These are phyloP conservation scores for Inonotus hispidus DNA, from an alignment of 1,284 basidiomycete species.

Conservation along the genomic window DNA sequence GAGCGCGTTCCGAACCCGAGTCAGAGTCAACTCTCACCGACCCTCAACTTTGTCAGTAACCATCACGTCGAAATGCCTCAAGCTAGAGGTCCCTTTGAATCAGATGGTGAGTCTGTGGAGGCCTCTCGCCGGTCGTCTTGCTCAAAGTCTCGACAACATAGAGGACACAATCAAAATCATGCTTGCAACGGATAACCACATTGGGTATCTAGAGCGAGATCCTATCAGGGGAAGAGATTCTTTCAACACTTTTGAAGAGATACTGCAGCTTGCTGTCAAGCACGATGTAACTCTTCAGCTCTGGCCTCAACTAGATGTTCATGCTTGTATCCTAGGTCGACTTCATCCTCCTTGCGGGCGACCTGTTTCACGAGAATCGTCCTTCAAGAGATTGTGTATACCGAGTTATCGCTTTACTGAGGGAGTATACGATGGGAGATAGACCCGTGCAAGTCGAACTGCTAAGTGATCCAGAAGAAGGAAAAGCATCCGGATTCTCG, in stretches of 20 bases:
- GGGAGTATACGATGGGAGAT: conserved; percentile 88
- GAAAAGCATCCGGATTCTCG: conserved; percentile 80
- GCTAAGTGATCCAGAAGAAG: conserved; percentile 88
- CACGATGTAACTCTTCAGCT: conserved; percentile 57
- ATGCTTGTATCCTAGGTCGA: conserved; percentile 60
- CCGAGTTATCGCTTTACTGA: conserved; percentile 81
- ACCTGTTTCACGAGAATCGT: conserved; percentile 97
- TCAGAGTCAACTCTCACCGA: no score
- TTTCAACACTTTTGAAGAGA: conserved; percentile 93
- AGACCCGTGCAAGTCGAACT: conserved; percentile 87
- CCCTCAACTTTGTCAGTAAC: background rate
- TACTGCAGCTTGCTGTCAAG: conserved; percentile 85
- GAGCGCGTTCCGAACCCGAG: background rate
- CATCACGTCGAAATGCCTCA: background rate
- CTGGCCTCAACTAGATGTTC: background rate
- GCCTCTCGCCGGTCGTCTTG: background rate
- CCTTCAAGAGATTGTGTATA: conserved; percentile 89
- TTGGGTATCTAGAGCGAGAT: conserved; percentile 94
- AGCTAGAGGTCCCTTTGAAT: background rate
- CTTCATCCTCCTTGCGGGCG: conserved; percentile 91
- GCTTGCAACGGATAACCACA: conserved; percentile 92
- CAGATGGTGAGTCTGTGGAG: background rate
- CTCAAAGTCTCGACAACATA: conserved; percentile 33
- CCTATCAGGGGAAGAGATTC: conserved; percentile 93
- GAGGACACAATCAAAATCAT: conserved; percentile 78